These are phyloP conservation scores for Aureobasidium subglaciale DNA, from an alignment of 2,329 filamentous ascomycete species.

Conservation along the genomic window DNA sequence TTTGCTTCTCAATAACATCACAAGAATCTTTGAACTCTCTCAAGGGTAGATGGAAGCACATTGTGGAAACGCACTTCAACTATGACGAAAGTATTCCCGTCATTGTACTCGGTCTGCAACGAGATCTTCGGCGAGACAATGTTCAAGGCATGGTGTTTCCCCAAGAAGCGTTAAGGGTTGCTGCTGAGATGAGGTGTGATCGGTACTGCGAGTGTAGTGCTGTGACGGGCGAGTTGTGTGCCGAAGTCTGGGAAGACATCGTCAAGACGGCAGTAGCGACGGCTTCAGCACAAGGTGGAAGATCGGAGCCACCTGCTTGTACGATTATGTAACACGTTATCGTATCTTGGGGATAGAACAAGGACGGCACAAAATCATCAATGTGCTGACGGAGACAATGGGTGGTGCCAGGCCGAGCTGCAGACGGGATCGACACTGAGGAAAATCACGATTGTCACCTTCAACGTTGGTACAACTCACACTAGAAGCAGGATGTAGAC, in stretches of 20 bases:
- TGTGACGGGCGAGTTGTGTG: constrained; percentile 52
- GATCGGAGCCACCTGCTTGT: constrained; percentile 37
- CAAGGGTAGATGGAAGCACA: constrained; percentile 36
- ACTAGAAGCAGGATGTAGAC: too few relatives aligned
- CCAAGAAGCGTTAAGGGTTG: constrained; percentile 42
- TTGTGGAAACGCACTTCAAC: constrained; percentile 47
- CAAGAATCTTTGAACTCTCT: constrained; percentile 44
- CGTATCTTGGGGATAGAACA: too few relatives aligned
- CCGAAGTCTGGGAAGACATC: constrained; percentile 54
- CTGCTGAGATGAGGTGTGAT: constrained; percentile 55
- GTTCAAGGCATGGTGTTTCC: constrained; percentile 41
- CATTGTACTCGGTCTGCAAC: constrained; percentile 52
- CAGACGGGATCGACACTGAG: too few relatives aligned
- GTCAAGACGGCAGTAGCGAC: constrained; percentile 52
- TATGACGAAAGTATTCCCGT: constrained; percentile 46
- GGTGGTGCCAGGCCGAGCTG: too few relatives aligned
- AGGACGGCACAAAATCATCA: too few relatives aligned
- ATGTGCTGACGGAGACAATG: too few relatives aligned
- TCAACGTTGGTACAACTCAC: too few relatives aligned
- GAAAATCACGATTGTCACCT: too few relatives aligned
- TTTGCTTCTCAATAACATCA: constrained; percentile 53
- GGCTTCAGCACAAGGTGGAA: constrained; percentile 47
- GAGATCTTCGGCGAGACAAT: constrained; percentile 46
- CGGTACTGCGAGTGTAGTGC: constrained; percentile 58
- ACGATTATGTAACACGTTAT: constrained; percentile 31